Conservation (phyloP, 495 filamentous ascomycete species). For the Trichoderma reesei region DNA sequence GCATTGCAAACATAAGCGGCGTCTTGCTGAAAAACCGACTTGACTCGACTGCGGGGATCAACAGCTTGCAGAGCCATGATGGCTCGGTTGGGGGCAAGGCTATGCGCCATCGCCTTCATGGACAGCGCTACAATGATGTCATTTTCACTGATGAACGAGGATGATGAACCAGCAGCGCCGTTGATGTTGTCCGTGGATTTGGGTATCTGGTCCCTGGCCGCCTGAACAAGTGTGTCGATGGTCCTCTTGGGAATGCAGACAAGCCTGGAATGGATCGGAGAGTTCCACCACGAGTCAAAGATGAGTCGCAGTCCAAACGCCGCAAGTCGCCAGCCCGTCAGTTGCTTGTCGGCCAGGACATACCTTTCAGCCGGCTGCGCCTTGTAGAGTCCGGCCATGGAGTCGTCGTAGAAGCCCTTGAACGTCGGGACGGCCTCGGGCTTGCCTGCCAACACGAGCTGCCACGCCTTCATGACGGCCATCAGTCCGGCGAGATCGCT, state of each 20-base stretch:
- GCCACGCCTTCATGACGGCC: conserved; percentile 31
- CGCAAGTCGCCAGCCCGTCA: conserved; percentile 19
- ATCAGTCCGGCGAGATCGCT: conserved; percentile 36
- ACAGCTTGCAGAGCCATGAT: conserved; percentile 25
- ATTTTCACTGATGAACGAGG: conserved; percentile 30
- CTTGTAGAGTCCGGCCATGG: conserved; percentile 17
- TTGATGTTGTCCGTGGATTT: conserved; percentile 11
- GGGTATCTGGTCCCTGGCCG: conserved; percentile 10
- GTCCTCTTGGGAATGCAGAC: conserved; percentile 17
- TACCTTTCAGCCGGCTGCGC: conserved; percentile 15
- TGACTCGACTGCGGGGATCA: conserved; percentile 19
- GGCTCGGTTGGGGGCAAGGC: conserved; percentile 12
- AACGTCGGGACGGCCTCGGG: conserved; percentile 28
- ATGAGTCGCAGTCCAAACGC: conserved; percentile 22
- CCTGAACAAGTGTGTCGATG: conserved; percentile 9
- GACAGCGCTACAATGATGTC: conserved; percentile 30
- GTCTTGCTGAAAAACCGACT: conserved; percentile 10
- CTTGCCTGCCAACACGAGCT: conserved; percentile 26
- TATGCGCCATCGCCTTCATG: conserved; percentile 17
- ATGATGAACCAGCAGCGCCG: not conserved
- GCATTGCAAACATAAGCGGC: conserved; percentile 19
- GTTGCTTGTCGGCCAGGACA: conserved; percentile 16
- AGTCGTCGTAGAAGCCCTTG: conserved; percentile 22
- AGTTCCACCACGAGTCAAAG: conserved; percentile 13
- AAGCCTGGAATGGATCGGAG: conserved; percentile 3